Evolutionary conservation across 2,329 filamentous ascomycete genomes (phyloP).

Genomic region (Beauveria scarabaeidicola): DNA sequence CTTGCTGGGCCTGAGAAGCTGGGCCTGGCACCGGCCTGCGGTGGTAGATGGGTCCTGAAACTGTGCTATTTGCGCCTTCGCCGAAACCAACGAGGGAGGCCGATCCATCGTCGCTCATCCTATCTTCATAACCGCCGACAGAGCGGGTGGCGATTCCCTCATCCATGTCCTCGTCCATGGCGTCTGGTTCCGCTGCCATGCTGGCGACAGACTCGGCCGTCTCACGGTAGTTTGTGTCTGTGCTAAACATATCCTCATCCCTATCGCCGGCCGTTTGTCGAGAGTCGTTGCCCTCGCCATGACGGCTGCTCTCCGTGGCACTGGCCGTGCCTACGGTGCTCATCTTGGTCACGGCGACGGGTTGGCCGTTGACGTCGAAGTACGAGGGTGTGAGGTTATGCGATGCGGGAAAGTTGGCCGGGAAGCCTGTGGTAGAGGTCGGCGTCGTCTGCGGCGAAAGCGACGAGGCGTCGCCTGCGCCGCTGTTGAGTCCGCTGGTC

Average conservation of each 20-base stretch:
- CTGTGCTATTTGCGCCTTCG: slow-evolving; percentile 79
- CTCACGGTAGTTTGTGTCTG: slow-evolving; percentile 51
- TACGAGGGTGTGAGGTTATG: slow-evolving; percentile 55
- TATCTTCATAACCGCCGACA: slow-evolving; percentile 51
- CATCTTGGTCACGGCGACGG: slow-evolving; percentile 61
- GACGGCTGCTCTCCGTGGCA: slow-evolving; percentile 70
- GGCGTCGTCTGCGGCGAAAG: slow-evolving; percentile 42
- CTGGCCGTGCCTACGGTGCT: slow-evolving; percentile 88
- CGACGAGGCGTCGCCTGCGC: slow-evolving; percentile 25
- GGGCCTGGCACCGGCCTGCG: slow-evolving; percentile 36
- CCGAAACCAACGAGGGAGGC: slow-evolving; percentile 86
- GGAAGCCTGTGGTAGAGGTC: slow-evolving; percentile 38
- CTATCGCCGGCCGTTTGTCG: slow-evolving; percentile 45
- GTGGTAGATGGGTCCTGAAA: slow-evolving; percentile 68
- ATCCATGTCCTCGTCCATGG: slow-evolving; percentile 49
- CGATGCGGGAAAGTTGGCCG: slow-evolving; percentile 28
- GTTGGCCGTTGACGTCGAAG: slow-evolving; percentile 70
- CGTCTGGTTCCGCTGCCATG: slow-evolving; percentile 31
- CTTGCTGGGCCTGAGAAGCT: slow-evolving; percentile 26
- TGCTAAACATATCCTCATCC: slow-evolving; percentile 64
- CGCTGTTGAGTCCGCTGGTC: slow-evolving; percentile 19
- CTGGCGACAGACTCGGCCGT: slow-evolving; percentile 54
- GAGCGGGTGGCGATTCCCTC: slow-evolving; percentile 33
- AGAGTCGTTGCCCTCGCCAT: slow-evolving; percentile 43
- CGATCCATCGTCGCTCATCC: slow-evolving; percentile 77